Evolutionary conservation across 2,329 filamentous ascomycete species (phyloP).

Genomic region (Stagonosporopsis vannaccii): DNA sequence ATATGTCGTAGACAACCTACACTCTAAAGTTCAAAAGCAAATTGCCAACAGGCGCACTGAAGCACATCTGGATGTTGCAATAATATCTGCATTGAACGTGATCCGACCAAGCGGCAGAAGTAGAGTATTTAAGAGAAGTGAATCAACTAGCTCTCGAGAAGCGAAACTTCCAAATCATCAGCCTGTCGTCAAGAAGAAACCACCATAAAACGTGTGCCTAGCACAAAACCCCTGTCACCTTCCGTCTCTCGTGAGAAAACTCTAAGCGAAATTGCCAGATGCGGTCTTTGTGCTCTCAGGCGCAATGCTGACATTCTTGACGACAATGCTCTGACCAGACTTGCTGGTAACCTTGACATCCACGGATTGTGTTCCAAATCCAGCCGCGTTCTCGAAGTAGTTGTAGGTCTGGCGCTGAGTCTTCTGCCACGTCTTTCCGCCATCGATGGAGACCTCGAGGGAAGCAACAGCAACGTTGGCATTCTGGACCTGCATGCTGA

Average conservation of each 20-base stretch:
- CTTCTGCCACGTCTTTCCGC: conserved; percentile 65
- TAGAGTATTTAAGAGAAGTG: background rate
- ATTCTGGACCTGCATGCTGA: conserved; percentile 71
- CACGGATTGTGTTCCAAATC: conserved; percentile 63
- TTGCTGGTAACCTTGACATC: conserved; percentile 64
- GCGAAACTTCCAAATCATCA: conserved; percentile 12
- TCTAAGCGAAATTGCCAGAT: conserved; percentile 43
- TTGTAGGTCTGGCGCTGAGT: conserved; percentile 62
- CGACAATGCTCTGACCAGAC: conserved; percentile 59
- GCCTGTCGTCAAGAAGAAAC: conserved; percentile 15
- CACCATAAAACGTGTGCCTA: background rate
- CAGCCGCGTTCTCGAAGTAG: conserved; percentile 67
- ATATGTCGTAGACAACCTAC: background rate
- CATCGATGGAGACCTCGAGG: conserved; percentile 68
- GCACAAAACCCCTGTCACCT: background rate
- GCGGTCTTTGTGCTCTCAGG: conserved; percentile 36
- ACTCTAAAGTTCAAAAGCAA: no score
- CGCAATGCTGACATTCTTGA: conserved; percentile 60
- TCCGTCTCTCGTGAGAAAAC: background rate
- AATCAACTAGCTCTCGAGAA: conserved; percentile 3
- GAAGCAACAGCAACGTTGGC: conserved; percentile 63
- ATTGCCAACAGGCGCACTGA: no score
- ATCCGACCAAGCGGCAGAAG: conserved; percentile 7
- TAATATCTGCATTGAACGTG: conserved; percentile 5
- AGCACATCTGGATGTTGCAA: background rate